Evolutionary conservation across 257 asterid species (phyloP).

Genomic region (Ajuga chamaepitys): DNA sequence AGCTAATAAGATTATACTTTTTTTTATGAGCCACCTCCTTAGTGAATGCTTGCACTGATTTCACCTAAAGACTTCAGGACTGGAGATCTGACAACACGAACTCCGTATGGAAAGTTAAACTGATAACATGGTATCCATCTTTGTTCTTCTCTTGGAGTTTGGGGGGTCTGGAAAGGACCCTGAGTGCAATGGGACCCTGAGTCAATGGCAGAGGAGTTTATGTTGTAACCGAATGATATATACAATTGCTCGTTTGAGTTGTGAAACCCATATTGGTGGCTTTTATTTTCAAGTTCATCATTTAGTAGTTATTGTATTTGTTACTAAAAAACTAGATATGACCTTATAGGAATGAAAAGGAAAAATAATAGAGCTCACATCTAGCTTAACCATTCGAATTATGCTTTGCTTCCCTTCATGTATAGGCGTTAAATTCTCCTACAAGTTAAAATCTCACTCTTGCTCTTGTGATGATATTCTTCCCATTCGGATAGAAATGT

Average conservation of each 20-base stretch:
- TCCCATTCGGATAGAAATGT: neutral
- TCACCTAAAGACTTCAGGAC: neutral
- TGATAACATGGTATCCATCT: neutral
- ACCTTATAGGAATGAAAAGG: neutral
- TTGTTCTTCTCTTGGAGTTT: neutral
- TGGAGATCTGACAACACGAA: neutral
- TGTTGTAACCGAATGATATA: neutral
- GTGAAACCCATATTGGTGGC: neutral
- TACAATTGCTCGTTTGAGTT: neutral
- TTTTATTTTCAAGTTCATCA: neutral
- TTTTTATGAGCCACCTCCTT: too few species aligned
- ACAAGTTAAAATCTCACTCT: neutral
- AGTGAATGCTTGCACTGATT: neutral
- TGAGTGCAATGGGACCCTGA: neutral
- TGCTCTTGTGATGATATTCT: neutral
- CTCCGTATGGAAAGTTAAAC: neutral
- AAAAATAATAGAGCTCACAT: neutral
- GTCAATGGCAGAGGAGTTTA: neutral
- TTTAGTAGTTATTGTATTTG: neutral
- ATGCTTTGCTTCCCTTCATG: neutral
- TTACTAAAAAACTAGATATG: neutral
- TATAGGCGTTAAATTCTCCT: neutral
- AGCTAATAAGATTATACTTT: too few species aligned
- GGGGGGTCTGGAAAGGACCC: neutral
- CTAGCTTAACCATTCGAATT: neutral